Evolutionary conservation across 257 asterid genomes (phyloP).

Genomic region (Marsdenia floribunda): DNA sequence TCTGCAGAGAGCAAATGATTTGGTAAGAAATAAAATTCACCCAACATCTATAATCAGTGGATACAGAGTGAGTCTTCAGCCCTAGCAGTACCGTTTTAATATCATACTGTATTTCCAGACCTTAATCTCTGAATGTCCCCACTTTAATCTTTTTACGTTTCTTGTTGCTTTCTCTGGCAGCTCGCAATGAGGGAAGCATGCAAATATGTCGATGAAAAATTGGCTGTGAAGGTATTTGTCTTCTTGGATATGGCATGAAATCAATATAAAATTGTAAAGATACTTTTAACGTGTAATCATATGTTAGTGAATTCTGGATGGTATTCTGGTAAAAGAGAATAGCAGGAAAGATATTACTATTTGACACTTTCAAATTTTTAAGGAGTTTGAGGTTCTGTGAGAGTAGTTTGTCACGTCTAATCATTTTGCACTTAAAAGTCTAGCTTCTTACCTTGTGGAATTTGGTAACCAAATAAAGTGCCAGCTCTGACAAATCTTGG

Average conservation of each 20-base stretch:
- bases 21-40: conserved; percentile 89
- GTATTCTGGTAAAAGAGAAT: background rate
- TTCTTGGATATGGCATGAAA: background rate
- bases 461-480: background rate
- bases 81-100: background rate
- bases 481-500: background rate
- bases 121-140: background rate
- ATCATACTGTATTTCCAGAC: background rate
- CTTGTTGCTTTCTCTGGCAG: conserved; percentile 36
- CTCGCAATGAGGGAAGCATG: conserved; percentile 99
- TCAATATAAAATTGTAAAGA: background rate
- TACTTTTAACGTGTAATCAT: background rate
- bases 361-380: background rate
- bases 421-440: background rate
- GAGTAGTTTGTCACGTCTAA: background rate
- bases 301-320: background rate
- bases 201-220: conserved; percentile 87
- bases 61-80: conserved; percentile 54
- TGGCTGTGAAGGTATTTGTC: conserved; percentile 68
- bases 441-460: background rate
- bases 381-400: background rate
- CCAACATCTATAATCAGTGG: conserved; percentile 98
- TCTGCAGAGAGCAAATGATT: conserved; percentile 90
- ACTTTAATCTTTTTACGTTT: conserved; percentile 3
- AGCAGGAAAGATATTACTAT: background rate